These are phyloP conservation scores for Hippophae gyantsensis DNA, from an alignment of 306 rosid species.

Conservation along the genomic window DNA sequence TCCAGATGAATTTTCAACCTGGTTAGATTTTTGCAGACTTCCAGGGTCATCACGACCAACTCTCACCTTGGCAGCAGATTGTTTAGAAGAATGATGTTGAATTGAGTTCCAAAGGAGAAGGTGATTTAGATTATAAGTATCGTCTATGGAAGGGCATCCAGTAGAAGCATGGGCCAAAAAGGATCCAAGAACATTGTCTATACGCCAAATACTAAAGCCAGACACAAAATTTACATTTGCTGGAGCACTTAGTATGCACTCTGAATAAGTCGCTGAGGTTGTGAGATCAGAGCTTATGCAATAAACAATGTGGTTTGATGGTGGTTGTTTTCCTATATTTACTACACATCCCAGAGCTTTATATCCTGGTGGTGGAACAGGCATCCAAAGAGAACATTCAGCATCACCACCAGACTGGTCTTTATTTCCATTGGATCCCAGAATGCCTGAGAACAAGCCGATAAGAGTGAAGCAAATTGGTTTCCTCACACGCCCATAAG, in stretches of 20 bases:
- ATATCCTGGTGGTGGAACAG: constrained; percentile 86
- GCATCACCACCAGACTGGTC: constrained; percentile 27
- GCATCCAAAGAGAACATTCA: constrained; percentile 94
- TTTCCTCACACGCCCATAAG: constrained; percentile 85
- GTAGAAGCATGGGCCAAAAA: constrained; percentile 68
- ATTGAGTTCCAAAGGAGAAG: constrained; percentile 72
- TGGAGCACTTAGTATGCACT: constrained; percentile 49
- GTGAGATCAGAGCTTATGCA: constrained; percentile 88
- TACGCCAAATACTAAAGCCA: constrained; percentile 91
- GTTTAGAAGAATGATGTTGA: constrained; percentile 30
- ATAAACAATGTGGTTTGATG: constrained; percentile 64
- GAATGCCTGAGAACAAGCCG: constrained; percentile 58
- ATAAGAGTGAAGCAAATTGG: constrained; percentile 69
- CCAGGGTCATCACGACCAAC: constrained; percentile 27
- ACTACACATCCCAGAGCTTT: constrained; percentile 78
- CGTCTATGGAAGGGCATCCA: constrained; percentile 39
- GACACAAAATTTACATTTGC: constrained; percentile 39
- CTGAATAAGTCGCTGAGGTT: constrained; percentile 62
- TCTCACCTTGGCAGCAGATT: constrained; percentile 34
- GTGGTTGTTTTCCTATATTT: constrained; percentile 63
- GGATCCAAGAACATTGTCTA: constrained; percentile 79
- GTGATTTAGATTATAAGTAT: constrained; percentile 63
- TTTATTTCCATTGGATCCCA: constrained; percentile 39
- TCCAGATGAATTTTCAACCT: constrained; percentile 54
- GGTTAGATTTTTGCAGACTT: constrained; percentile 40